Base-by-base conservation (phyloP, 208 protist species). In the Balamuthia mandrillaris region DNA sequence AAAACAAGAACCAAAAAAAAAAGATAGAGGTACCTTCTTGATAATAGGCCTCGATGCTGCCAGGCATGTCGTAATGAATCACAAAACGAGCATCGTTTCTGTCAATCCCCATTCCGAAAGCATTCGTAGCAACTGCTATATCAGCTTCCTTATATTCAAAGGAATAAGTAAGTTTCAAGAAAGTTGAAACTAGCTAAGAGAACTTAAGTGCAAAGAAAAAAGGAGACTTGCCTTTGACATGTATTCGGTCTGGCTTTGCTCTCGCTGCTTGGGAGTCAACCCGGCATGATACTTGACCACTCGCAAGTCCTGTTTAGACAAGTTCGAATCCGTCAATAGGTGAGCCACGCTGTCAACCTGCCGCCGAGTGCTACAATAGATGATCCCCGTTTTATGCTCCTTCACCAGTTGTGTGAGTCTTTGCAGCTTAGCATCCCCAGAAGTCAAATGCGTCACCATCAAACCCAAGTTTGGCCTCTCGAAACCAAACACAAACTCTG, bases 21-120 rank as follows among this genome's bases (percentile, higher is more conserved):
- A n/a, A n/a, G n/a, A n/a, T n/a, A n/a, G n/a, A n/a, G n/a, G n/a
- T n/a, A n/a, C n/a, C n/a, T 35, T 99, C 97, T 88, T 99, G 98
- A 56, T 98, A 96, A 86, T 98, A 99, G 21, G 88, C 91, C 89
- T 99, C 97, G 10, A 99, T 70, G 24, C n/a, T 97, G 61, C 96
- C 94, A 0, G 97, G 97, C 7, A 97, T 87, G 0, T 91, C 89
- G 42, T 96, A 94, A 92, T 99, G 98, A 42, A 99, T 87, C 2
- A 99, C 96, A 85, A 92, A 96, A 51, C 98, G 94, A 39, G 99
- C 97, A 83, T 99, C 94, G 0, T 90, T 72, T 88, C 98, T 98
- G 88, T 99, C 96, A 63, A 99, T 97, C 14, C 93, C 81, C 96
- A 99, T 98, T 29, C 97, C 97, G 89, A 99, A 99, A 21, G 97